Conservation (phyloP, 2,329 filamentous ascomycete species). For the Aspergillus tanneri region DNA sequence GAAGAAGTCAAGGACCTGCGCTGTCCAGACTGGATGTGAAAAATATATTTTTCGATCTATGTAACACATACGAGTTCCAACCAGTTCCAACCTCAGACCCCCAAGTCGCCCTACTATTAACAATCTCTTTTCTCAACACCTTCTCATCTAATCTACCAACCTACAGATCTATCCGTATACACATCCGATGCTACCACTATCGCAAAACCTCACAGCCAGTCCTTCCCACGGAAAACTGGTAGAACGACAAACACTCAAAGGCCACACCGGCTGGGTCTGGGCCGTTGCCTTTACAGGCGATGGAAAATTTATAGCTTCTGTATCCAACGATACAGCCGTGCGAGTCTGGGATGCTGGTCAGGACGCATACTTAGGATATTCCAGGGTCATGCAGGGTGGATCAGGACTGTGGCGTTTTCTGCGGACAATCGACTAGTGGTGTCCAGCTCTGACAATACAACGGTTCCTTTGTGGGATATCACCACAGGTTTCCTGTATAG, state of each 20-base stretch:
- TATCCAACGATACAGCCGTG: background rate
- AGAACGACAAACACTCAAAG: background rate
- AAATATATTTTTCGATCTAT: no score
- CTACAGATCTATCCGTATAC: no score
- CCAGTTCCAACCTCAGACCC: no score
- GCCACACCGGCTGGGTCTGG: background rate
- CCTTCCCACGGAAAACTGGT: background rate
- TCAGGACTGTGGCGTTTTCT: constrained; percentile 13
- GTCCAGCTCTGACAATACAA: constrained; percentile 10
- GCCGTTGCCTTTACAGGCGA: background rate
- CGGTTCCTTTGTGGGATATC: constrained; percentile 10
- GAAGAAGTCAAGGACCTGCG: no score
- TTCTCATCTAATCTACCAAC: no score
- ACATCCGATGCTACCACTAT: background rate
- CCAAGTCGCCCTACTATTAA: no score
- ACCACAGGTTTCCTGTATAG: constrained; percentile 8
- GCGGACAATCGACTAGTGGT: constrained; percentile 10
- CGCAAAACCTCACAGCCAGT: background rate
- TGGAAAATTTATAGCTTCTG: constrained; percentile 1
- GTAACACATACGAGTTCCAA: no score
- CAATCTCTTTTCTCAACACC: no score
- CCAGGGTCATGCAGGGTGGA: background rate
- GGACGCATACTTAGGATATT: background rate
- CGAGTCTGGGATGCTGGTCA: background rate
- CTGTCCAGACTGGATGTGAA: no score